Base-by-base conservation (phyloP, 1,284 basidiomycete species). In the Rhodotorula mucilaginosa region DNA sequence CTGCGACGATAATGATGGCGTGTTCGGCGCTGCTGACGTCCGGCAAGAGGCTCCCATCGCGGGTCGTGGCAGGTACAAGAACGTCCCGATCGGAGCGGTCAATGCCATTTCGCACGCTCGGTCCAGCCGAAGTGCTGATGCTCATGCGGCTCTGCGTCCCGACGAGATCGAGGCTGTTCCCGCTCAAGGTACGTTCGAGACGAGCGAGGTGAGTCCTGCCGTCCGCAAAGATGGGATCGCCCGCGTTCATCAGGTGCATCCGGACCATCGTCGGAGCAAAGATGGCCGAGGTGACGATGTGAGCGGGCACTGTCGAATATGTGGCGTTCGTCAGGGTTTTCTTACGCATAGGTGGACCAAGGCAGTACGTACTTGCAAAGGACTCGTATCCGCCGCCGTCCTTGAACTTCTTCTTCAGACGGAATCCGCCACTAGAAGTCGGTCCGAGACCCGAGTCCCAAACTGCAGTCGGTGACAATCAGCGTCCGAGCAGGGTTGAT, bases 241-340 rank as follows among this genome's bases (percentile, higher is more conserved):
- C 63, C 1, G 75, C 70, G 21, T 56, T 34, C 3, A 73, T 70
- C 46, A 78, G 69, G 49, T 66, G 65, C 23, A 57, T 16, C 44
- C 72, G 73, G 7, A 72, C 75, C 16, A 60, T 21, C 1, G 67
- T 65, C 1, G 78, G 78, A 3, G 78, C 76, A 48, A 79, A 77
- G 5, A 72, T 31, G 16, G 75, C 75, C 51, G 76, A 76, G n/a
- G 78, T 78, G 34, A 76, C 69, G 64, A 79, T 77, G 61, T 75
- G 70, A 16, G 75, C 72, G 2, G 71, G 48, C 73, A 76, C 75
- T 76, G 64, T 13, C 31, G 1, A 26, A 6, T 5, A 51, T 15
- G 29, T n/a, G 31, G 54, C 62, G 21, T 18, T 44, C 48, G 59
- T 58, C 23, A 46, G 66, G 39, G 4, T 18, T 48, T 18, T 3